Evolutionary conservation across 306 rosid species (phyloP).

Genomic region (Castanea sativa): DNA sequence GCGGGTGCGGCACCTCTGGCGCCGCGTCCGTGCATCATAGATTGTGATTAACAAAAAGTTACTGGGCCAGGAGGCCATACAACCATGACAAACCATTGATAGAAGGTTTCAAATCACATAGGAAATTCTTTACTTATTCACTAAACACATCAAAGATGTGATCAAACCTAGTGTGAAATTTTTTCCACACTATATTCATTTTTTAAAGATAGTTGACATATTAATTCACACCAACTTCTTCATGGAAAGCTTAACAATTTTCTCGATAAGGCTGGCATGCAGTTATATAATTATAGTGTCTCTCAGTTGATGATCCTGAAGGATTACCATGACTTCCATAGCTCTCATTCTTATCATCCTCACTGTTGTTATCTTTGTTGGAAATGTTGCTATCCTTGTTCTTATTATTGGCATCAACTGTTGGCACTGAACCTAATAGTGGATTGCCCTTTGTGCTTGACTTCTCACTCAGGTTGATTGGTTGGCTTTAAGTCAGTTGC

Average conservation of each 20-base stretch:
- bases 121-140: neutral
- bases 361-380: neutral
- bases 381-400: too few species aligned
- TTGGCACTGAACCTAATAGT: neutral
- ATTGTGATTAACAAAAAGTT: neutral
- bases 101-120: neutral
- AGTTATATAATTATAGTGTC: constrained; percentile 4
- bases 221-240: neutral
- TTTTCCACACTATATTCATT: neutral
- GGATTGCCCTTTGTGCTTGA: neutral
- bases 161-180: neutral
- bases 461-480: neutral
- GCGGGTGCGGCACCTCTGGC: too few species aligned
- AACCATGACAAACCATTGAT: neutral
- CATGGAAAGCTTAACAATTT: neutral
- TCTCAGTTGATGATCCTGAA: constrained; percentile 8
- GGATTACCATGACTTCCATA: constrained; percentile 17
- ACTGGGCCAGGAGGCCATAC: neutral
- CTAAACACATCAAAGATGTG: neutral
- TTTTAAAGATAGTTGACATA: neutral
- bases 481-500: neutral
- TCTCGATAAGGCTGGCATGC: constrained; percentile 10
- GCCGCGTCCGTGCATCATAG: too few species aligned
- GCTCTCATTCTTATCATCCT: constrained; percentile 16
- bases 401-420: neutral